phyloP scores from a whole-genome alignment of 2,329 filamentous ascomycete genomes.

The Pestalotiopsis sp. region DNA sequence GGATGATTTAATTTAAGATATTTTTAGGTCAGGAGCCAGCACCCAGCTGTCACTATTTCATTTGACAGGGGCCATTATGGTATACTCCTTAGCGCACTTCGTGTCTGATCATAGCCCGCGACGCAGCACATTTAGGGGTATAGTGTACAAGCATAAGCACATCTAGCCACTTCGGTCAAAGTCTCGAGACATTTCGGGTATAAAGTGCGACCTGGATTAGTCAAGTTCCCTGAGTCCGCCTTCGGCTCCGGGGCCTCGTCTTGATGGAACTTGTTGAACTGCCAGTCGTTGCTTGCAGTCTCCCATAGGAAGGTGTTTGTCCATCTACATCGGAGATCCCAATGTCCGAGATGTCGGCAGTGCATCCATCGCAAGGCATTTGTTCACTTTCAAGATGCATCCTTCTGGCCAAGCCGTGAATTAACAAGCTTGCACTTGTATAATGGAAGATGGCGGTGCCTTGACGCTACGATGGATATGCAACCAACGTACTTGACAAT shows the following conservation, averaged over 20 bases:
- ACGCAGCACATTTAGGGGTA: background rate
- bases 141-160: background rate
- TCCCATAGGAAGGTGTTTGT: background rate
- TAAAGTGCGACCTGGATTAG: background rate
- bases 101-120: too few species aligned
- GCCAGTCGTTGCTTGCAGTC: background rate
- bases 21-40: too few species aligned
- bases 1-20: too few species aligned
- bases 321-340: background rate
- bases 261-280: background rate
- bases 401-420: background rate
- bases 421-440: background rate
- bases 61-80: too few species aligned
- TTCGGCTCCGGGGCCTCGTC: background rate
- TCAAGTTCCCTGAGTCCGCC: background rate
- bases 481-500: background rate
- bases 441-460: background rate
- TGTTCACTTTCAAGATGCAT: background rate
- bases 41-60: too few species aligned
- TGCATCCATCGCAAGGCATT: background rate
- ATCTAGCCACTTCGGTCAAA: background rate
- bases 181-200: background rate
- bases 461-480: background rate
- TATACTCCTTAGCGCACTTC: too few species aligned
- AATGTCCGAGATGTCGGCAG: background rate